Base-by-base conservation (phyloP, 345 rosid genomes). In the Lepidium sativum region DNA sequence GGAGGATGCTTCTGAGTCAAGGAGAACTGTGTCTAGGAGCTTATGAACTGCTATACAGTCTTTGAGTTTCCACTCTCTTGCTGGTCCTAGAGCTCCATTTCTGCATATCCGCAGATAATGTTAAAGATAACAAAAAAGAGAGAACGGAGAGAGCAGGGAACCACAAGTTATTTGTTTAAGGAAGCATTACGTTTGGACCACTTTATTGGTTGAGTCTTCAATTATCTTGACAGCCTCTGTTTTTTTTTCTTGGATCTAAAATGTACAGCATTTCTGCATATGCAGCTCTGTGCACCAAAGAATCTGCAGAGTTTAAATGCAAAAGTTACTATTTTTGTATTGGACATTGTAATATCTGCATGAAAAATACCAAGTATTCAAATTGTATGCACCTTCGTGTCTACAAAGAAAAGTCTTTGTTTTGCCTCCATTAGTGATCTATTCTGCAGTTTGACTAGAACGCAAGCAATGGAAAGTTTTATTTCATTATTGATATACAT, bases 221-320 rank as follows among this genome's bases (percentile, higher is more conserved):
- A 88, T 82, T 67, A 86, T 75, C 62, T 79, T 82, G 75, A 83
- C 45, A 69, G 98, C 96, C 70, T 85, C 91, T 4, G 74, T 53
- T 78, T 84, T 83, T n/a, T 76, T 80, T 86, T 73, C 62, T 77
- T 37, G 92, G 83, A 69, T 88, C 92, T 68, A 91, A 81, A 49
- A 82, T 64, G 69, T 45, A 70, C 43, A 88, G 54, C 92, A 88
- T 88, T 82, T 91, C 98, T 14, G 98, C 95, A 55, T 76, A 92
- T 41, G 98, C 98, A 35, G 87, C 92, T 75, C 92, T 91, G 78
- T 91, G 98, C 88, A 84, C 81, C 83, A 91, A 82, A 34, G 96
- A 91, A 80, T 75, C 98, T 91, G 85, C 70, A 37, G 43, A 16
- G 64, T 43, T n/a, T 47, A 6, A 40, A 60, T 20, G 42, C 54